phyloP scores from a whole-genome alignment of 352 stramenopile genomes.

The Phytophthora sp. region DNA sequence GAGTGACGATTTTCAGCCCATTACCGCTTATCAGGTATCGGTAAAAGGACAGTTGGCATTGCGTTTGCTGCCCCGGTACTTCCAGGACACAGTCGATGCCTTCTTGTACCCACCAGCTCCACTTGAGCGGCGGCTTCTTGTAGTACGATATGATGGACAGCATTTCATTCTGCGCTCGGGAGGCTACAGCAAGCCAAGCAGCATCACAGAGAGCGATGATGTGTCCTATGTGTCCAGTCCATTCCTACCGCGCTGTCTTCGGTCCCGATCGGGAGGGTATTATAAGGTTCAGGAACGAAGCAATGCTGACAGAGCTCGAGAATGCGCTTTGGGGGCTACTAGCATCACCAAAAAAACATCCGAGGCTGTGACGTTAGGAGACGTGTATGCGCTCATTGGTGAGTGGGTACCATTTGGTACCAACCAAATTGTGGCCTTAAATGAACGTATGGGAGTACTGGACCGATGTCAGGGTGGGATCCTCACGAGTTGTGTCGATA shows the following conservation, averaged over 20 bases:
- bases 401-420: constrained; percentile 98
- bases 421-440: constrained; percentile 98
- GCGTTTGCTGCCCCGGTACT: constrained; percentile 78
- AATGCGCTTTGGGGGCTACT: constrained; percentile 79
- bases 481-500: constrained; percentile 94
- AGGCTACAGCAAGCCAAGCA: constrained; percentile 90
- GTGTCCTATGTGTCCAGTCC: constrained; percentile 97
- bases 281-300: constrained; percentile 86
- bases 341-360: constrained; percentile 93
- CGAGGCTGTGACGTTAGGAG: constrained; percentile 95
- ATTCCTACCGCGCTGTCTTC: constrained; percentile 96
- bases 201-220: constrained; percentile 96
- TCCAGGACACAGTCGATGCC: constrained; percentile 73
- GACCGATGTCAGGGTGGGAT: constrained; percentile 97
- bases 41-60: constrained; percentile 88
- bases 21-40: constrained; percentile 96
- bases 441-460: constrained; percentile 96
- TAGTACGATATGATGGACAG: constrained; percentile 69
- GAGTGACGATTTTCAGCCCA: constrained; percentile 94
- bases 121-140: constrained; percentile 52
- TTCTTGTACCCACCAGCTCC: constrained; percentile 63
- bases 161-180: constrained; percentile 79
- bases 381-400: constrained; percentile 96
- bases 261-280: constrained; percentile 77
- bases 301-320: constrained; percentile 92